These are phyloP conservation scores for Rhodomyrtus tomentosa DNA, from an alignment of 345 rosid species.

Conservation along the genomic window DNA sequence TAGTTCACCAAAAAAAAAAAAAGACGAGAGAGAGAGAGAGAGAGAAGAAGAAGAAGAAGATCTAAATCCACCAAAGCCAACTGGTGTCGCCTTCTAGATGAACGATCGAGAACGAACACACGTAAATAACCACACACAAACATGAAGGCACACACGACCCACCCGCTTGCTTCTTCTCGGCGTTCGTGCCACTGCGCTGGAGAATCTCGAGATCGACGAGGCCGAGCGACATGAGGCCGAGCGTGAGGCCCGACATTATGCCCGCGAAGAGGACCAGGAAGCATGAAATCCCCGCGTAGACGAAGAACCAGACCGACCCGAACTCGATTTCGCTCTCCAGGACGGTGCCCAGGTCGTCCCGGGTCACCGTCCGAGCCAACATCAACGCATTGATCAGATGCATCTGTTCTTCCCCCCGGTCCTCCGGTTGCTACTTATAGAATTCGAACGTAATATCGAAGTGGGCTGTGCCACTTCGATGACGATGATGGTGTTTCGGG, in stretches of 20 bases:
- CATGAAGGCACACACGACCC: background rate
- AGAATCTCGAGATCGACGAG: slow-evolving; percentile 94
- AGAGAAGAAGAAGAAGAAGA: no score
- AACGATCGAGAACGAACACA: background rate
- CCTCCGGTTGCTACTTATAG: background rate
- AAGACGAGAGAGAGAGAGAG: background rate
- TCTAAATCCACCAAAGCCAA: background rate
- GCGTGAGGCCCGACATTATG: slow-evolving; percentile 90
- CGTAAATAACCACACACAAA: background rate
- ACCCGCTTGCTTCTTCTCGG: slow-evolving; percentile 96
- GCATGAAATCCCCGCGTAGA: slow-evolving; percentile 68
- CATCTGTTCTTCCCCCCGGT: slow-evolving; percentile 16
- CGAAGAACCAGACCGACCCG: slow-evolving; percentile 48
- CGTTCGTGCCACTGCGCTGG: slow-evolving; percentile 75
- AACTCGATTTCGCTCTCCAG: slow-evolving; percentile 35
- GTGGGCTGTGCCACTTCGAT: background rate
- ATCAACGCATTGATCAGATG: slow-evolving; percentile 47
- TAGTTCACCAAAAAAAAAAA: background rate
- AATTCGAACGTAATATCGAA: background rate
- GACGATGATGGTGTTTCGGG: background rate
- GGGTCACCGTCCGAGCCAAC: slow-evolving; percentile 50
- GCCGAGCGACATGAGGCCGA: slow-evolving; percentile 97
- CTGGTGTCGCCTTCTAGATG: background rate
- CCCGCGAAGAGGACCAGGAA: slow-evolving; percentile 91
- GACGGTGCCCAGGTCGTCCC: slow-evolving; percentile 8